Base-by-base conservation (phyloP, 2,329 filamentous ascomycete genomes). In the Fusarium albidum region DNA sequence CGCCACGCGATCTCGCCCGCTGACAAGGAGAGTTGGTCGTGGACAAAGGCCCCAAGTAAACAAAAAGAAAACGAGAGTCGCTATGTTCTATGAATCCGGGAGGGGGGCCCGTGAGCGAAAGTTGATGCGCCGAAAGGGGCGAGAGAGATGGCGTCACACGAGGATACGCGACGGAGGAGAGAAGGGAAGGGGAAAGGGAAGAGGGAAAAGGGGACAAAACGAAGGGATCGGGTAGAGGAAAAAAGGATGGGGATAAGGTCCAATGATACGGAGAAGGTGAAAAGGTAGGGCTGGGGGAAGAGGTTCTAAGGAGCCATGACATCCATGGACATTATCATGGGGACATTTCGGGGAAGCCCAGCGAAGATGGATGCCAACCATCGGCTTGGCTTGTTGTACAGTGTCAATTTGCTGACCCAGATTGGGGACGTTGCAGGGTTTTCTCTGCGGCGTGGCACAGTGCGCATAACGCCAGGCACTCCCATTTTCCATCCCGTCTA, bases 261-360 rank as follows among this genome's bases (percentile, higher is more conserved):
- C 57, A 49, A 61, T 42, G 31, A 52, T 42, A 52, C 29, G 59
- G 58, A 40, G 51, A 49, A 42, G 31, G 31, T 17, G n/a, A 35
- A 39, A 42, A 34, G 38, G 59, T 63, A 60, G 59, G 52, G 59
- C 59, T 57, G 59, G 58, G 52, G 58, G 47, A 25, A 25, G 25
- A 55, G 58, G 58, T 44, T 54, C 50, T 55, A 49, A 59, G 55
- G 43, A 63, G 59, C 59, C 59, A 62, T 62, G 59, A 62, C 59
- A 61, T 49, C 39, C 34, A 52, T 49, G 51, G 52, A 53, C 43
- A 47, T 62, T 60, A 60, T 62, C 59, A 62, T 62, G 59, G 58
- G 58, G 58, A 61, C 41, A 55, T 44, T 54, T 54, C 26, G 43
- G 38, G 56, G 46, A 40, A 44, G 21, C 21, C 21, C 21, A 47